Conservation (phyloP, 345 rosid genomes). For the Clarkia xantiana region DNA sequence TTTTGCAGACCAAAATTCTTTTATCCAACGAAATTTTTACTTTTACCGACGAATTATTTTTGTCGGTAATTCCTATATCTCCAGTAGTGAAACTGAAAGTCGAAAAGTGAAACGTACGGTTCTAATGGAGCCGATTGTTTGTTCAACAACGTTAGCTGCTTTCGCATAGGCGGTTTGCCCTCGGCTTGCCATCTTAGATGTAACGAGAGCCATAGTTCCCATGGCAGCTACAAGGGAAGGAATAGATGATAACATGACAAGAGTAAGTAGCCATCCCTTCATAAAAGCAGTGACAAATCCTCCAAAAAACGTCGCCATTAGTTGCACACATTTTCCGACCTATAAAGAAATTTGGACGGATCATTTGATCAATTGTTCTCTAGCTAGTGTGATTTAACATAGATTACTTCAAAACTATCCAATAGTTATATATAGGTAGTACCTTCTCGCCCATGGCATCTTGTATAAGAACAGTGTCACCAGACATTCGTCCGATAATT, state of each 20-base stretch:
- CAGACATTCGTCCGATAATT: constrained; percentile 85
- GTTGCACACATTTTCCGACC: constrained; percentile 77
- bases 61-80: background rate
- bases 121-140: constrained; percentile 72
- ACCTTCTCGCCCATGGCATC: constrained; percentile 91
- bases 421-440: no score
- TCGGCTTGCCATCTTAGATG: constrained; percentile 42
- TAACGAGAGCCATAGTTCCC: constrained; percentile 32
- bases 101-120: constrained; percentile 45
- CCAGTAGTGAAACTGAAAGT: background rate
- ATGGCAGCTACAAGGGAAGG: constrained; percentile 59
- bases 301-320: constrained; percentile 54
- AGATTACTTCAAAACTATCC: no score
- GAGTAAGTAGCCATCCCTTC: constrained; percentile 74
- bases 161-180: constrained; percentile 63
- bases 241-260: constrained; percentile 54
- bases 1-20: no score
- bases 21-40: no score
- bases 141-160: constrained; percentile 61
- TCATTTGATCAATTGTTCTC: no score
- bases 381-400: no score
- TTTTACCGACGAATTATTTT: no score
- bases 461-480: constrained; percentile 85
- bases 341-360: no score
- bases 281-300: constrained; percentile 57